Evolutionary conservation across 345 rosid species (phyloP), one percentile per base, ranked within the genome.

Genomic region (Eucalyptus sp.): DNA sequence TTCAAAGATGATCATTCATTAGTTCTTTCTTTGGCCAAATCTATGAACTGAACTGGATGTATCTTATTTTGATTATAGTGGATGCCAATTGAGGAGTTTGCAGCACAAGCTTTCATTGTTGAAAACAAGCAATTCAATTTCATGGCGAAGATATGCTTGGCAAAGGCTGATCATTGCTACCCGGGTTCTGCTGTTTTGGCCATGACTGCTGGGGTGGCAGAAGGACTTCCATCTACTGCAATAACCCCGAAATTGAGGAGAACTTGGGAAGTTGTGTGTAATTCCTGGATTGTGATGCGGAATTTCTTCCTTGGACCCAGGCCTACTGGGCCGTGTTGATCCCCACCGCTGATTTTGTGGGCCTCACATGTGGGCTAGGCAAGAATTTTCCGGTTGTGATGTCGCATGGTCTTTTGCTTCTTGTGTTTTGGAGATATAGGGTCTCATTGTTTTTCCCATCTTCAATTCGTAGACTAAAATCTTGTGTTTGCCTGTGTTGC

Each of bases 61-160:
- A 81, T 44, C 29, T 87, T 31, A 27, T 48, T 8, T 2, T 51
- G 15, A 24, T 89, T 52, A 56, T 91, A 97, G 97, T 97, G 99
- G 97, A 96, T 97, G 96, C 90, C 93, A 22, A 84, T 94, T 29
- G 89, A 93, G 46, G 98, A 96, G 27, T 97, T 95, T 62, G 93
- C 94, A 58, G 91, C 92, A 25, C 98, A 97, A 81, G 93, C 96
- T 7, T 95, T 89, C 88, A 89, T 94, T 86, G 88, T 88, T 52
- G 50, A 89, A 43, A 91, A 95, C 10, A 90, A 91, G 90, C 79
- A 91, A 52, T 95, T 97, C 92, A 89, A 89, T 71, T 68, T 87
- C 20, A 51, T 51, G 54, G 54, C 54, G 12, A 51, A 51, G 3
- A 51, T 51, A 87, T 97, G 99, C 92, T 87, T 88, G 87, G 89